phyloP scores from a whole-genome alignment of 768 basidiomycete genomes.

The Calocybe cyanea region DNA sequence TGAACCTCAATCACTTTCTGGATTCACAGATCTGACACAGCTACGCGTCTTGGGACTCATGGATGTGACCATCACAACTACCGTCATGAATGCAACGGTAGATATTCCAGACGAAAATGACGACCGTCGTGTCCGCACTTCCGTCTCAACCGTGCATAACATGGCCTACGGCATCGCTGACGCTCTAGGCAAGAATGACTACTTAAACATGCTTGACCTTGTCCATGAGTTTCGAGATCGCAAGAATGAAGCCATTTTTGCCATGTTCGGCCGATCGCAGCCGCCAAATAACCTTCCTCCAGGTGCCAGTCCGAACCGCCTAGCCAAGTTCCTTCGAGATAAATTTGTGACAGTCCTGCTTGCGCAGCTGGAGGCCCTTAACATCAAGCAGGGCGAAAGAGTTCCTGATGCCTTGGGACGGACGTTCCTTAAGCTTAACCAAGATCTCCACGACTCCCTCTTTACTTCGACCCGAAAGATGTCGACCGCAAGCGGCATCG shows the following conservation, averaged over 20 bases:
- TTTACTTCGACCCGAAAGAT: slow-evolving; percentile 60
- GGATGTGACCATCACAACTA: slow-evolving; percentile 85
- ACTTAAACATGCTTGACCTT: slow-evolving; percentile 87
- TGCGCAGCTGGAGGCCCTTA: slow-evolving; percentile 49
- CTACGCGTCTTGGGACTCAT: slow-evolving; percentile 93
- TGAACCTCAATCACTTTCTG: slow-evolving; percentile 52
- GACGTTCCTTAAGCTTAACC: slow-evolving; percentile 85
- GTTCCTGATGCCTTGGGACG: slow-evolving; percentile 78
- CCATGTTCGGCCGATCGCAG: slow-evolving; percentile 86
- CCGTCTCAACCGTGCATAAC: slow-evolving; percentile 79
- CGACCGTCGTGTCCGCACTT: slow-evolving; percentile 89
- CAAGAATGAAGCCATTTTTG: slow-evolving; percentile 85
- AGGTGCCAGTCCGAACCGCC: slow-evolving; percentile 53
- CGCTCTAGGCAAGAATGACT: slow-evolving; percentile 74
- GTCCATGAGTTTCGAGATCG: slow-evolving; percentile 81
- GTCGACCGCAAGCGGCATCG: slow-evolving; percentile 57
- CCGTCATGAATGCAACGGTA: slow-evolving; percentile 41
- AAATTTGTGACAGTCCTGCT: slow-evolving; percentile 65
- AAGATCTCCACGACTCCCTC: slow-evolving; percentile 68
- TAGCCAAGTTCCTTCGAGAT: slow-evolving; percentile 85
- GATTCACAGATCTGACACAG: slow-evolving; percentile 83
- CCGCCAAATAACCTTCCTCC: slow-evolving; percentile 38
- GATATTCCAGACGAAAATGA: slow-evolving; percentile 83
- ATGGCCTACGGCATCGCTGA: slow-evolving; percentile 98
- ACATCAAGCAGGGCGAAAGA: slow-evolving; percentile 44